Base-by-base conservation (phyloP, 2,329 filamentous ascomycete species). In the Fusarium marasasianum region DNA sequence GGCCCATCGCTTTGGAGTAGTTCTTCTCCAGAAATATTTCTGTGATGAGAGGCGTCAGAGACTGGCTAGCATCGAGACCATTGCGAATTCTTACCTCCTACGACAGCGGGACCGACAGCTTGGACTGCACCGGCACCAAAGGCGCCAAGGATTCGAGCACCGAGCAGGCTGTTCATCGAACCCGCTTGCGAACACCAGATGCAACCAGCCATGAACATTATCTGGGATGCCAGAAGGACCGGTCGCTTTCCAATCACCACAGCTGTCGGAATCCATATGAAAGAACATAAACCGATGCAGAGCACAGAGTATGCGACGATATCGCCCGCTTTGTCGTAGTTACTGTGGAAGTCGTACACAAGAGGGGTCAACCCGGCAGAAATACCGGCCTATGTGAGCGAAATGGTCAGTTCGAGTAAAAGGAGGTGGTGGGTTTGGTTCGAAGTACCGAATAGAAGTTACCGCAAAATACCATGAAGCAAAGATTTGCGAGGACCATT, bases 211-310 rank as follows among this genome's bases (percentile, higher is more conserved):
- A 38, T 47, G 18, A 58, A 58, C n/a, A 58, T 29, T 11, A 58
- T 9, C 11, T 58, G 55, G 2, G 41, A 58, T 9, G 55, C 40
- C 7, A 58, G 24, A 2, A 58, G 31, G 13, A 58, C 55, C 0
- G 55, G 55, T 22, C 55, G 18, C 22, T 47, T 58, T 4, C 55
- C 55, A 29, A 47, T 18, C 12, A 60, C 57, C 8, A 60, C 57
- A 13, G 57, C 57, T 2, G 57, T 51, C 1, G 57, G 57, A 7
- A 60, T 60, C 57, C 57, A 60, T 41, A 60, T 37, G 37, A 60
- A 60, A 10, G 57, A 29, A 2, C 44, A 44, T 1, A 60, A 7
- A 6, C 57, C 57, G 2, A 60, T 33, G 22, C 57, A 60, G 13
- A 60, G 57, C 26, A 60, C 44, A 20, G 33, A 51, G 22, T 60